These are phyloP conservation scores for Scenedesmus sp. DNA, from an alignment of 163 green algal genomes.

Conservation along the genomic window DNA sequence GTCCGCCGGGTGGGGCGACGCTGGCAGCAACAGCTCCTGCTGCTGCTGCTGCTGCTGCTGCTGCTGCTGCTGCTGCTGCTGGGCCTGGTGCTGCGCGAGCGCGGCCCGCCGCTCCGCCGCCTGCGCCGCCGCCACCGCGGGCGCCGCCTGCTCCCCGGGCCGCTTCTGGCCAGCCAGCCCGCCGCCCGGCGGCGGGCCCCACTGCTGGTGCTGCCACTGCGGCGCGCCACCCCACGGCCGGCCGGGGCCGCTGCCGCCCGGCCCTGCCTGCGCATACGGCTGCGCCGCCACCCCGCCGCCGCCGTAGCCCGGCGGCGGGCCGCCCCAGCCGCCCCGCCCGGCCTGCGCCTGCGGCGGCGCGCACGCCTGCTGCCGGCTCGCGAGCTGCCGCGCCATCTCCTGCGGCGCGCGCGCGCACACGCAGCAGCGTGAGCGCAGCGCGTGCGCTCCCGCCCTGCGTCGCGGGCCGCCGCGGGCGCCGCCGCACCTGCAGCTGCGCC, in stretches of 20 bases:
- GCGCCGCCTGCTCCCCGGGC: too few species aligned
- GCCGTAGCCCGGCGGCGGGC: conserved; percentile 1
- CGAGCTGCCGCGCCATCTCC: conserved; percentile 10
- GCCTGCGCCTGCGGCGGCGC: background rate
- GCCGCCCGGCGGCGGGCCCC: too few species aligned
- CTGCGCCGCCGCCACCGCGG: too few species aligned
- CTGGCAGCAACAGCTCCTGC: background rate
- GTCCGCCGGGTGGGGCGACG: background rate
- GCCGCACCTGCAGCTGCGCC: conserved; percentile 22
- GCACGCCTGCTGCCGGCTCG: background rate
- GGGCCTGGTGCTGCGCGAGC: conserved; percentile 6
- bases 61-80: conserved; percentile 7
- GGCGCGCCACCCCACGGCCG: too few species aligned
- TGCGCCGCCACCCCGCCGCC: too few species aligned
- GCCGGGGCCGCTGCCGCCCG: too few species aligned
- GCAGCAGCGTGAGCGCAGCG: background rate
- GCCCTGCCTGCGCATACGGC: too few species aligned
- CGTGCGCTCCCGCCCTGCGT: background rate
- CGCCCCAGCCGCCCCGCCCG: background rate
- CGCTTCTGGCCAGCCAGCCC: too few species aligned
- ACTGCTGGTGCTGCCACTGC: conserved; percentile 4
- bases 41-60: conserved; percentile 24
- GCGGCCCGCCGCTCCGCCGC: background rate
- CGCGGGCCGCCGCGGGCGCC: background rate
- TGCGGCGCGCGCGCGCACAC: too few species aligned